Conservation (phyloP, 192 early-diverging fungal genomes). For the Coemansia sp. region DNA sequence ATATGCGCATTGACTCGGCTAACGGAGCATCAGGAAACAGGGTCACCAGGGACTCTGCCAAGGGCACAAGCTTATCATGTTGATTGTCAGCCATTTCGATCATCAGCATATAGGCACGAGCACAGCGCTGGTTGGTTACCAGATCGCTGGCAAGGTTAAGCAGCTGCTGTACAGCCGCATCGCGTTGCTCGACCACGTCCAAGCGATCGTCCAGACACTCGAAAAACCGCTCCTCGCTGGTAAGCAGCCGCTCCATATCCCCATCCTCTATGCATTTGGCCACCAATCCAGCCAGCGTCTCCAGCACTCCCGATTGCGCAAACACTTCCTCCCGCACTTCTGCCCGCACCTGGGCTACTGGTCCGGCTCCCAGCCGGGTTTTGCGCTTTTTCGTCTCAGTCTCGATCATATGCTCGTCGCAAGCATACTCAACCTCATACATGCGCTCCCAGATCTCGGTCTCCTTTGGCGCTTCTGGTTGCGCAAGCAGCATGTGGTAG, state of each 20-base stretch:
- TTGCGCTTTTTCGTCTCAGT: conserved; percentile 64
- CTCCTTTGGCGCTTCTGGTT: conserved; percentile 12
- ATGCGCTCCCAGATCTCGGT: conserved; percentile 44
- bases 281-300: conserved; percentile 23
- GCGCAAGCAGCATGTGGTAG: conserved; percentile 12
- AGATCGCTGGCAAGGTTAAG: conserved; percentile 21
- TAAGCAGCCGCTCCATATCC: conserved; percentile 4
- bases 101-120: conserved; percentile 35
- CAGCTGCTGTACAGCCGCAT: conserved; percentile 20
- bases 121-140: conserved; percentile 13
- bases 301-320: conserved; percentile 54
- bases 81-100: conserved; percentile 17
- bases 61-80: neutral
- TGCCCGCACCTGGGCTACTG: conserved; percentile 55
- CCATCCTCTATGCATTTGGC: conserved; percentile 5
- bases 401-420: conserved; percentile 55
- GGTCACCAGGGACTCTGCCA: conserved; percentile 11
- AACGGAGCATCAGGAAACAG: conserved; percentile 19
- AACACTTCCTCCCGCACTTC: conserved; percentile 70
- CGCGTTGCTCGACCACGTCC: conserved; percentile 3
- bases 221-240: conserved; percentile 29
- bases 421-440: conserved; percentile 35
- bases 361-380: conserved; percentile 65
- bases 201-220: conserved; percentile 19
- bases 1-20: conserved; percentile 9